Conservation (phyloP, 345 rosid genomes). For the Viola odorata region DNA sequence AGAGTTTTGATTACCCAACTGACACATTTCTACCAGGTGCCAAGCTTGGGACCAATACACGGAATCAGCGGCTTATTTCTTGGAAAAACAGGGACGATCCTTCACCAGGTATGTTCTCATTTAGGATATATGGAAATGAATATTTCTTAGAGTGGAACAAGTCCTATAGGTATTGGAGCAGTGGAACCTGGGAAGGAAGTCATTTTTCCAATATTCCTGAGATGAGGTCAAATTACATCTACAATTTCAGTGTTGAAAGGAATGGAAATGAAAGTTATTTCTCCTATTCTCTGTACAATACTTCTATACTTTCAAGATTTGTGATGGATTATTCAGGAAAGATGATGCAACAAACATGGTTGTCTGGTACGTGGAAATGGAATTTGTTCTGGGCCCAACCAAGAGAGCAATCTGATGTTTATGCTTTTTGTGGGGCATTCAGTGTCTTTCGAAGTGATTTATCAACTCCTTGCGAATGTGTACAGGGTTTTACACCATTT, state of each 20-base stretch:
- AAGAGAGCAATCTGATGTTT: conserved; percentile 3
- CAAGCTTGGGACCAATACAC: conserved; percentile 17
- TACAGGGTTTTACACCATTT: too few species aligned
- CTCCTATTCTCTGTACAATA: conserved; percentile 20
- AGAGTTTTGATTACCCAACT: conserved; percentile 29
- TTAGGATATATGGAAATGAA: conserved; percentile 7
- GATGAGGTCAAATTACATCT: conserved; percentile 15
- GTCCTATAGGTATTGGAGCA: conserved; percentile 4
- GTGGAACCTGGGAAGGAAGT: conserved; percentile 20
- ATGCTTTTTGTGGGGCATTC: conserved; percentile 25
- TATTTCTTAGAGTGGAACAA: conserved; percentile 7
- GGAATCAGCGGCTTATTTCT: conserved; percentile 10
- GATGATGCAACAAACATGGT: conserved; percentile 15
- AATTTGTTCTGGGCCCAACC: conserved; percentile 19
- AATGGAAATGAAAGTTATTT: conserved; percentile 31
- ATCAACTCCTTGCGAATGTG: too few species aligned
- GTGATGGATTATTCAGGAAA: conserved; percentile 13
- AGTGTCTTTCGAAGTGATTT: too few species aligned
- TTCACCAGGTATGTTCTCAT: conserved; percentile 23
- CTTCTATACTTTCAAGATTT: neutral
- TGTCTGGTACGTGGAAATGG: conserved; percentile 10
- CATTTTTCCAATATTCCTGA: conserved; percentile 19
- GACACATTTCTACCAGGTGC: conserved; percentile 20
- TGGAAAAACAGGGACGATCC: conserved; percentile 26
- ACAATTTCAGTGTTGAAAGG: conserved; percentile 12